phyloP scores from a whole-genome alignment of 78 protist species.

The Dictyostelium brefeldianum region DNA sequence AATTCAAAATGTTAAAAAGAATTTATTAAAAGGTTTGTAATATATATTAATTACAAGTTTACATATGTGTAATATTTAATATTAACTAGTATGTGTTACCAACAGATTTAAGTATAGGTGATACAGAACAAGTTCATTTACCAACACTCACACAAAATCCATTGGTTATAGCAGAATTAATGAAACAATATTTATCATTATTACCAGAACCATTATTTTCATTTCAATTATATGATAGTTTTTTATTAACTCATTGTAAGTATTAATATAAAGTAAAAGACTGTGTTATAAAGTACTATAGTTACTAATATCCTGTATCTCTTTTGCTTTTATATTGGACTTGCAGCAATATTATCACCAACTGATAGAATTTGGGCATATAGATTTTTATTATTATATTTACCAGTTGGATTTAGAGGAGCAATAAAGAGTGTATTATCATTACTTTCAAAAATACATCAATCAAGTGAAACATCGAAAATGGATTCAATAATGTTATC shows the following conservation, averaged over 20 bases:
- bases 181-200: conserved; percentile 50
- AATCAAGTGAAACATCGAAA: not conserved
- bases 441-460: conserved; percentile 33
- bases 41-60: not conserved
- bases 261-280: too few species aligned
- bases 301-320: too few species aligned
- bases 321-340: not conserved
- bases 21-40: conserved; percentile 53
- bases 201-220: conserved; percentile 74
- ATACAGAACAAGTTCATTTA: conserved; percentile 53
- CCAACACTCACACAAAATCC: conserved; percentile 67
- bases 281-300: too few species aligned
- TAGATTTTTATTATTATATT: conserved; percentile 65
- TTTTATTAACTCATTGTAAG: conserved; percentile 66
- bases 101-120: conserved; percentile 67
- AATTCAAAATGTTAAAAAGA: conserved; percentile 49
- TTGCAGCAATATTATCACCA: conserved; percentile 50
- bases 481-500: conserved; percentile 54
- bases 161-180: conserved; percentile 44
- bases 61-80: not conserved
- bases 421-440: conserved; percentile 41
- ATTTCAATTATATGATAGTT: conserved; percentile 63
- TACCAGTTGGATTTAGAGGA: conserved; percentile 64
- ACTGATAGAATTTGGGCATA: conserved; percentile 75
- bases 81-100: not conserved